Evolutionary conservation across 148 eudicot genomes (phyloP), one percentile per base, ranked within the genome.

Genomic region (Polygonum aviculare): DNA sequence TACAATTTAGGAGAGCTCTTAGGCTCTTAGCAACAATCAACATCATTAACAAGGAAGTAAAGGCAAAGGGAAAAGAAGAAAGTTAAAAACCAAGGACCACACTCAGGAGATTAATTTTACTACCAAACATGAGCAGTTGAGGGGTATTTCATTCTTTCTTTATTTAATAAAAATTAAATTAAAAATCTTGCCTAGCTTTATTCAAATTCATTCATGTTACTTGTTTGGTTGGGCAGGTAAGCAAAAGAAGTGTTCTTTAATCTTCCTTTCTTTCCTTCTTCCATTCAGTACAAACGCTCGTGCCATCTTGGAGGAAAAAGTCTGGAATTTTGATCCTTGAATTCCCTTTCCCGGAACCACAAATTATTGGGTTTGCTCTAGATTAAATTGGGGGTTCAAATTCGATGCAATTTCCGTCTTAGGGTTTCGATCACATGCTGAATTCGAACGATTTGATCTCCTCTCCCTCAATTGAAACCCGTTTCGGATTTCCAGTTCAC

Each of bases 101-200:
- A 67, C 4, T 65, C 14, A 35, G 72, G 9, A 36, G 72, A 67
- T 67, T 26, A 60, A 67, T 2, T 36, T 67, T n/a, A 35, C 38
- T 67, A 67, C 72, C 72, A 67, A 67, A 67, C 45, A 36, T 15
- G 72, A 38, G 72, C 72, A 67, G 72, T 67, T 67, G 72, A 67
- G 5, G 10, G 45, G 69, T 63, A 12, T 63, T 63, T 26, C 6
- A n/a, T 54, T 1, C 9, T 26, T 63, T 63, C 14, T 57, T 57
- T 19, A 19, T 8, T 15, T 36, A 14, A 35, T 14, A 33, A 33
- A 65, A 35, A 33, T 1, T 55, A 21, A 21, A 55, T 12, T 12
- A 12, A 33, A 65, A 36, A 2, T 60, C 2, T 11, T 22, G 36
- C 11, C 36, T 12, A 31, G 2, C 72, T 67, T 67, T 38, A 67